phyloP scores from a whole-genome alignment of 2,329 filamentous ascomycete genomes.

The Nemania sp. region DNA sequence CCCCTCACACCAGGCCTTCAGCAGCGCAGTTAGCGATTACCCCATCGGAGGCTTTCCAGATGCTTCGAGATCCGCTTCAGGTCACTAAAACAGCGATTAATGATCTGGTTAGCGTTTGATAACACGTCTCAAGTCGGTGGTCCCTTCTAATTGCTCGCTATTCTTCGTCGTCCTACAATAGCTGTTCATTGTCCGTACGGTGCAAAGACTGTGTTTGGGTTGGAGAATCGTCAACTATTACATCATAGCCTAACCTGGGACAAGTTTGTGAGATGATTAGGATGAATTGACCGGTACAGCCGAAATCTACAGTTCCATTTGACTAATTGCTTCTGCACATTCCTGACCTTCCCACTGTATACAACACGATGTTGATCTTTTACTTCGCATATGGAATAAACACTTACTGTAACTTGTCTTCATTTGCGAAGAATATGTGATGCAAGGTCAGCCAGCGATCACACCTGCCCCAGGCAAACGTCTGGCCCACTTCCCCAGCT shows the following conservation, averaged over 20 bases:
- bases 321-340: background rate
- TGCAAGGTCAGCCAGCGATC: constrained; percentile 18
- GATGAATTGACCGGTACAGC: constrained; percentile 23
- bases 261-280: constrained; percentile 13
- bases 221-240: constrained; percentile 35
- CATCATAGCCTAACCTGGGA: constrained; percentile 30
- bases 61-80: constrained; percentile 22
- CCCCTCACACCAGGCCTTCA: constrained; percentile 25
- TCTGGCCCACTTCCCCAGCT: constrained; percentile 39
- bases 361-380: background rate
- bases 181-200: background rate
- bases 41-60: constrained; percentile 32
- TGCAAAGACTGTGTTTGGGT: constrained; percentile 17
- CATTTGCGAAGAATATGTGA: background rate
- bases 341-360: background rate
- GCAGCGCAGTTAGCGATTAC: constrained; percentile 1
- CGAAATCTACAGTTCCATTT: constrained; percentile 1
- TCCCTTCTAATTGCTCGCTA: no score
- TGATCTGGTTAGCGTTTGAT: background rate
- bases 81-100: constrained; percentile 12
- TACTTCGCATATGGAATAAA: background rate
- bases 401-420: constrained; percentile 10
- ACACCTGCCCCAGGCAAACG: constrained; percentile 29
- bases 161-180: background rate
- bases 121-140: constrained; percentile 9